Evolutionary conservation across 257 asterid species (phyloP).

Genomic region (Solanum paucissectum): DNA sequence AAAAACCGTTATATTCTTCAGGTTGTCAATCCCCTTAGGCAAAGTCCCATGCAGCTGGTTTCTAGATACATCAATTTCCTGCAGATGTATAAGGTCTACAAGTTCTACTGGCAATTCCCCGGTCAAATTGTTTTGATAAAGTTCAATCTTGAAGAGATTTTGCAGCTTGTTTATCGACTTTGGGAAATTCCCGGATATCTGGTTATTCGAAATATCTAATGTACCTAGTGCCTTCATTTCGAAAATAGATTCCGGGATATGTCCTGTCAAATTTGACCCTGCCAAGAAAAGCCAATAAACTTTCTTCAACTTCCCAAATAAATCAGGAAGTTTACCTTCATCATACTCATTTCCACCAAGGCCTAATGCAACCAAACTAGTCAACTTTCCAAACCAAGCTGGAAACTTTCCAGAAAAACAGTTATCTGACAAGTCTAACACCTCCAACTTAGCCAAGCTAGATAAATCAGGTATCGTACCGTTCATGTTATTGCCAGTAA

Average conservation of each 20-base stretch:
- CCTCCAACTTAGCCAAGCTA: conserved; percentile 15
- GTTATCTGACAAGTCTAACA: conserved; percentile 43
- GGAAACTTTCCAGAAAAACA: conserved; percentile 68
- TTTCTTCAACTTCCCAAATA: conserved; percentile 27
- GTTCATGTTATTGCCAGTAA: conserved; percentile 46
- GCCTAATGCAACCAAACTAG: conserved; percentile 40
- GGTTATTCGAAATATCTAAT: conserved; percentile 49
- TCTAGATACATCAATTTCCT: conserved; percentile 55
- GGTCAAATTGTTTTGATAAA: conserved; percentile 32
- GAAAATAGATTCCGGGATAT: conserved; percentile 64
- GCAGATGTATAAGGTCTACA: conserved; percentile 44
- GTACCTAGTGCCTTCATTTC: conserved; percentile 36
- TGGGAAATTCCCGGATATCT: conserved; percentile 53
- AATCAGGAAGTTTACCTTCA: conserved; percentile 38
- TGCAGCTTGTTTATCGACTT: conserved; percentile 38
- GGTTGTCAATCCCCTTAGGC: conserved; percentile 32
- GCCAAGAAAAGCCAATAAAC: conserved; percentile 56
- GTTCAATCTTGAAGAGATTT: conserved; percentile 62
- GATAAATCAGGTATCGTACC: conserved; percentile 58
- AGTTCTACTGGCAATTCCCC: conserved; percentile 71
- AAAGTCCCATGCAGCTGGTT: conserved; percentile 53
- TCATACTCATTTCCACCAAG: conserved; percentile 57
- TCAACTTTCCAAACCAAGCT: conserved; percentile 41
- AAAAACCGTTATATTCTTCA: conserved; percentile 26
- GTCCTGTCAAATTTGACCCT: conserved; percentile 54